Conservation (phyloP, 2,329 filamentous ascomycete genomes). For the Xylaria sp. region DNA sequence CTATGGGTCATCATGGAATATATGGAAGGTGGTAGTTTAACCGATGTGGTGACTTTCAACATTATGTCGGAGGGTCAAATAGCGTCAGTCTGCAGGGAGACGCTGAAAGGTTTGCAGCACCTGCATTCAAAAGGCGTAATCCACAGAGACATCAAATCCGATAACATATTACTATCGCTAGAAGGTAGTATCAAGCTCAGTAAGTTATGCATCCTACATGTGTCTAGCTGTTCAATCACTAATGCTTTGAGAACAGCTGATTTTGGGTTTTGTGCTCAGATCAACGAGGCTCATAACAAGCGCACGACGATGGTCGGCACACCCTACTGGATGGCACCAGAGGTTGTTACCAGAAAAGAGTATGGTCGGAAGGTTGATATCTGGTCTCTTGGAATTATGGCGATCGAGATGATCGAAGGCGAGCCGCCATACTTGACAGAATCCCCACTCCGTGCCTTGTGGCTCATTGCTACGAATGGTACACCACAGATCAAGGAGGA, state of each 20-base stretch:
- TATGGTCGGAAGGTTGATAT: slow-evolving; percentile 99
- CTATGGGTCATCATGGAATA: slow-evolving; percentile 99
- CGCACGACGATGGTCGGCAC: slow-evolving; percentile 99
- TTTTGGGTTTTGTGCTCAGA: slow-evolving; percentile 98
- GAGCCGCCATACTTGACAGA: slow-evolving; percentile 97
- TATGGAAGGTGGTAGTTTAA: slow-evolving; percentile 97
- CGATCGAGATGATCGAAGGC: slow-evolving; percentile 99
- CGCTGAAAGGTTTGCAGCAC: slow-evolving; percentile 88
- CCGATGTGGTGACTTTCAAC: slow-evolving; percentile 98
- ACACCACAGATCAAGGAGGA: slow-evolving; percentile 96
- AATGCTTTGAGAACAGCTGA: slow-evolving; percentile 65
- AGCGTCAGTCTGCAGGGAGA: slow-evolving; percentile 92
- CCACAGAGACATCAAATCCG: slow-evolving; percentile 98
- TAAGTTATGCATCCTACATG: slow-evolving; percentile 55
- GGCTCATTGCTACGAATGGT: slow-evolving; percentile 95
- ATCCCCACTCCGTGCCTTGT: slow-evolving; percentile 88
- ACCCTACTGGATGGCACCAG: slow-evolving; percentile 99
- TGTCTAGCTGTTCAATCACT: slow-evolving; percentile 9
- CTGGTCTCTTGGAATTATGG: slow-evolving; percentile 98
- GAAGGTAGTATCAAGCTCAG: slow-evolving; percentile 98
- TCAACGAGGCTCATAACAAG: slow-evolving; percentile 96
- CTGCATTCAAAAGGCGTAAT: slow-evolving; percentile 98
- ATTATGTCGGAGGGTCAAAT: slow-evolving; percentile 99
- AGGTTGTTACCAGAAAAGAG: slow-evolving; percentile 96
- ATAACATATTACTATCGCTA: slow-evolving; percentile 92